Conservation (phyloP, 257 asterid genomes). For the Solanum chmielewskii region DNA sequence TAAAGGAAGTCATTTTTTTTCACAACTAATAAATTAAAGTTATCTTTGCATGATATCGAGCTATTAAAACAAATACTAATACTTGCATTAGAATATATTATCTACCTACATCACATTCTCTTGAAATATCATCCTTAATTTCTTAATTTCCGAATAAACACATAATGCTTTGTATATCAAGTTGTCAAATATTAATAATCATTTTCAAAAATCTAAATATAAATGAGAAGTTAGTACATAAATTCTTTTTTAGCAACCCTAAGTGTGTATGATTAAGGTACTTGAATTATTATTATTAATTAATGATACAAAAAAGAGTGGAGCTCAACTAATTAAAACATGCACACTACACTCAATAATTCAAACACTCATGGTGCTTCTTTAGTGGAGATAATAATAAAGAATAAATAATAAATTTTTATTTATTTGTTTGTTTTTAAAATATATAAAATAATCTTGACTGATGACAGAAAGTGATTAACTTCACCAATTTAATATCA, state of each 20-base stretch:
- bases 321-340: neutral
- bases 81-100: neutral
- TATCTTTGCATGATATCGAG: neutral
- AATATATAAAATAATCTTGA: no score
- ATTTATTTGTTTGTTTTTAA: neutral
- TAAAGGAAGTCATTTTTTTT: neutral
- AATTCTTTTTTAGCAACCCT: neutral
- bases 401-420: neutral
- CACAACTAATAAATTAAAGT: neutral
- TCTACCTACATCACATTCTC: neutral
- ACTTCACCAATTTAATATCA: no score
- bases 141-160: neutral
- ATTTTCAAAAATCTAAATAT: neutral
- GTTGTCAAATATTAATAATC: neutral
- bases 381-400: neutral
- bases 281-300: neutral
- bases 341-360: neutral
- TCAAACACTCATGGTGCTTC: neutral
- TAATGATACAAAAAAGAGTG: neutral
- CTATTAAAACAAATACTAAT: neutral
- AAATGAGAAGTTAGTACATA: neutral
- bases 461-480: no score
- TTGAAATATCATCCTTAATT: neutral
- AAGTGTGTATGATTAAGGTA: neutral
- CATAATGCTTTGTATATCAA: neutral